Percentiles rank a stretch among this genome's conserved stretches.
Evolutionary conservation across 1,284 basidiomycete genomes (phyloP).

Genomic region (Tranzscheliella williamsii): DNA sequence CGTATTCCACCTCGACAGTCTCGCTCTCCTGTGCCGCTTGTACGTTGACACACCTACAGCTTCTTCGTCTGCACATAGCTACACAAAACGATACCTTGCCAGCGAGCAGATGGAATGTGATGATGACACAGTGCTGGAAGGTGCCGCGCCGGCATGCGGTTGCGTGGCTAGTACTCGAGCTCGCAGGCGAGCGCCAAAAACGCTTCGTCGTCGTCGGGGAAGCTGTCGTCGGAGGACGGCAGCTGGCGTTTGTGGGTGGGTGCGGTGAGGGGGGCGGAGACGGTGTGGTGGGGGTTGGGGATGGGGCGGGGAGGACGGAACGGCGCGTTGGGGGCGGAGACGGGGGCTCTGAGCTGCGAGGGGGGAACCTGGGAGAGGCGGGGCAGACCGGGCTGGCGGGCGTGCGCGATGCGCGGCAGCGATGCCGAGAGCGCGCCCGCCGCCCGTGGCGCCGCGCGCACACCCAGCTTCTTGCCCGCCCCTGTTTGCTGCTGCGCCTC

Average conservation of each 20-base stretch:
- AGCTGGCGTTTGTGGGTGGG: neutral
- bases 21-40: no score
- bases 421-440: neutral
- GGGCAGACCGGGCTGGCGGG: conserved; percentile 24
- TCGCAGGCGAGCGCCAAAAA: conserved; percentile 29
- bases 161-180: conserved; percentile 21
- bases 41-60: no score
- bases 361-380: conserved; percentile 17
- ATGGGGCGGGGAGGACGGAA: conserved; percentile 12
- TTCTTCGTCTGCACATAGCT: no score
- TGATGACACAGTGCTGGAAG: no score
- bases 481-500: conserved; percentile 28
- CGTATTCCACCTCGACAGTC: no score
- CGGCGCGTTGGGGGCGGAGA: conserved; percentile 4
- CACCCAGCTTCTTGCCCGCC: conserved; percentile 22
- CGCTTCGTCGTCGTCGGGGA: conserved; percentile 29
- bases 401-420: conserved; percentile 28
- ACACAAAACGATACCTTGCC: no score
- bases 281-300: neutral
- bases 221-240: conserved; percentile 29
- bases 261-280: neutral
- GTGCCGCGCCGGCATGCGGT: no score
- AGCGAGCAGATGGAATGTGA: no score
- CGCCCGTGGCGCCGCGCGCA: conserved; percentile 7
- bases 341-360: conserved; percentile 2